Evolutionary conservation across 2,329 filamentous ascomycete genomes (phyloP).

Genomic region (Echinosphaeria canescens): DNA sequence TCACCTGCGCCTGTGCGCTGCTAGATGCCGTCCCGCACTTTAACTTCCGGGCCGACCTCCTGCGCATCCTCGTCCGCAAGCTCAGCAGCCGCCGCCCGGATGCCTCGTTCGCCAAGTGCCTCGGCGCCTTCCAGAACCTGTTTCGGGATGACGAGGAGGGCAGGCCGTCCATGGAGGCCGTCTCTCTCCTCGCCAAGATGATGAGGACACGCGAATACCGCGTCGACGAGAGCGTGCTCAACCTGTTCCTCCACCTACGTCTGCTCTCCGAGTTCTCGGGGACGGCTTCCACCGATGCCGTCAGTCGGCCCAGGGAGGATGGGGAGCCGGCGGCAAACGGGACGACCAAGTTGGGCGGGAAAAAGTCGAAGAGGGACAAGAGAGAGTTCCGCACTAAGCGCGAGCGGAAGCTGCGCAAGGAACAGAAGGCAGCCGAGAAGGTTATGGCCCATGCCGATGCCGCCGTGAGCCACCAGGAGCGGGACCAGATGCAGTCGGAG

Average conservation of each 20-base stretch:
- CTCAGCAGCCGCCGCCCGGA: conserved; percentile 54
- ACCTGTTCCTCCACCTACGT: conserved; percentile 78
- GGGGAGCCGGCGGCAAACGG: conserved; percentile 3
- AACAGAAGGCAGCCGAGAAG: conserved; percentile 74
- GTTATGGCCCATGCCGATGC: conserved; percentile 90
- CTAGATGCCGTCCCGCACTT: conserved; percentile 78
- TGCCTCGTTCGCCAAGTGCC: conserved; percentile 55
- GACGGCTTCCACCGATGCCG: conserved; percentile 58
- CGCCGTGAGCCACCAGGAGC: conserved; percentile 74
- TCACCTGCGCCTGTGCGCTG: conserved; percentile 68
- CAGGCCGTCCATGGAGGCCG: conserved; percentile 67
- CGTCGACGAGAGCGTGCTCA: conserved; percentile 68
- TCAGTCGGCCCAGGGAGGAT: conserved; percentile 28
- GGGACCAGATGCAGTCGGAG: conserved; percentile 85
- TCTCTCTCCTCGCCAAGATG: conserved; percentile 76
- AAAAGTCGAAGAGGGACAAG: conserved; percentile 52
- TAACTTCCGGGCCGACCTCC: conserved; percentile 77
- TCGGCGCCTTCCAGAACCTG: conserved; percentile 56
- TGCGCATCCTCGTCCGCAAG: conserved; percentile 74
- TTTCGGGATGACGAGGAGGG: conserved; percentile 84
- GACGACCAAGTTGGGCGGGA: too few species aligned
- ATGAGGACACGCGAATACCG: conserved; percentile 74
- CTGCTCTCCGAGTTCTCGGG: conserved; percentile 72
- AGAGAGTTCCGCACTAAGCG: conserved; percentile 79
- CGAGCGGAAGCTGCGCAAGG: conserved; percentile 60